Conservation (phyloP, 768 basidiomycete species). For the Phlebiopsis gigantea region DNA sequence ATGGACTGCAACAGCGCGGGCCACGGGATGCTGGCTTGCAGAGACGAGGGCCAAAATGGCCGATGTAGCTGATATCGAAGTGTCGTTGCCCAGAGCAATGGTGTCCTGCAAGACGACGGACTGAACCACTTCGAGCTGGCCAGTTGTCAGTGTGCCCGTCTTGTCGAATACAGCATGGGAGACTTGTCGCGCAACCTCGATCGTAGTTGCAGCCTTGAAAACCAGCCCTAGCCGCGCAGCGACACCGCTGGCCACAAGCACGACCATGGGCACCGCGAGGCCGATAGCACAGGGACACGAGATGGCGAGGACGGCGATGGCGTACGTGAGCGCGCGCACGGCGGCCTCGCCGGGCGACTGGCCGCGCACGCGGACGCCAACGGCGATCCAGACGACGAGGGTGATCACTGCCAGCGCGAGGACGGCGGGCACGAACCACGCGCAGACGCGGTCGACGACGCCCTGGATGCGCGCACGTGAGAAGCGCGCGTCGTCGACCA, state of each 20-base stretch:
- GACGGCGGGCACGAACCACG: conserved; percentile 44
- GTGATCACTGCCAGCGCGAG: conserved; percentile 31
- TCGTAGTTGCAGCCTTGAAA: conserved; percentile 31
- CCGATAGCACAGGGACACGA: conserved; percentile 48
- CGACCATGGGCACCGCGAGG: conserved; percentile 32
- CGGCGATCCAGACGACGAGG: conserved; percentile 32
- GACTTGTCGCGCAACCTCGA: conserved; percentile 38
- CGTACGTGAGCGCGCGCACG: conserved; percentile 41
- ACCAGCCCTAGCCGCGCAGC: conserved; percentile 27
- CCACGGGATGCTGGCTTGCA: conserved; percentile 31
- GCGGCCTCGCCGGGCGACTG: conserved; percentile 22
- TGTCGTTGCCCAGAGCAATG: neutral
- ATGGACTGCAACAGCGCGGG: conserved; percentile 28
- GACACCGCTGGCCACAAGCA: conserved; percentile 29
- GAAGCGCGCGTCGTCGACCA: conserved; percentile 33
- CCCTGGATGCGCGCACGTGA: conserved; percentile 36
- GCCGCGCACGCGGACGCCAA: conserved; percentile 27
- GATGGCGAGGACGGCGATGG: conserved; percentile 45
- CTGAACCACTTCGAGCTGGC: conserved; percentile 34
- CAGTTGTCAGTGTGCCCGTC: conserved; percentile 51
- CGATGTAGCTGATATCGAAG: neutral
- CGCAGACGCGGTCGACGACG: conserved; percentile 45
- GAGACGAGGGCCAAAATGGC: conserved; percentile 27
- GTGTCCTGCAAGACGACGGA: conserved; percentile 20
- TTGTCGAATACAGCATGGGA: conserved; percentile 52